Percentiles rank a stretch among this genome's conserved stretches.
phyloP scores from a whole-genome alignment of 192 early-diverging fungal species.

The Funneliformis mosseae region DNA sequence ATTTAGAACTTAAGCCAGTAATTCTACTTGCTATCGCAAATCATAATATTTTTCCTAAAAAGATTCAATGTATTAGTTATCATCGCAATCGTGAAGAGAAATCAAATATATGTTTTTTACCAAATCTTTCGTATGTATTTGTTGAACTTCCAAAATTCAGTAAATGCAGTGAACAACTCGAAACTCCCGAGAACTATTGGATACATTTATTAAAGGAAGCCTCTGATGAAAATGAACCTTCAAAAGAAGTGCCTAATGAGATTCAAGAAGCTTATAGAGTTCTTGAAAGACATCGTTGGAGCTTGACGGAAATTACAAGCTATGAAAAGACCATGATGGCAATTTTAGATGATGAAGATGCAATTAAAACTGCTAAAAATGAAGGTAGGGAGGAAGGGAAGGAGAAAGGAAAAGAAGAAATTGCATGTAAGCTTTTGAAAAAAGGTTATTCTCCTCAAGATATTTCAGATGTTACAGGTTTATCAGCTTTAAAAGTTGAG shows the following conservation, averaged over 20 bases:
- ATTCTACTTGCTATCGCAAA: slow-evolving; percentile 3
- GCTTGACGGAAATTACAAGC: background rate
- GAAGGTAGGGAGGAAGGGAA: background rate
- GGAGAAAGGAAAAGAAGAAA: background rate
- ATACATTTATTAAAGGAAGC: slow-evolving; percentile 3
- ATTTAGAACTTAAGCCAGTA: background rate
- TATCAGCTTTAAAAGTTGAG: background rate
- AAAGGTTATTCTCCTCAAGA: background rate
- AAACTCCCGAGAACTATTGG: slow-evolving; percentile 10
- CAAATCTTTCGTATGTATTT: slow-evolving; percentile 14
- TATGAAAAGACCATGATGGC: slow-evolving; percentile 6
- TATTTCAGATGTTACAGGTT: background rate
- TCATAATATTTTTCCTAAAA: slow-evolving; percentile 7
- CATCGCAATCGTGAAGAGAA: background rate
- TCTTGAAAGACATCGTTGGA: background rate
- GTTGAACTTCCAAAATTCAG: slow-evolving; percentile 1
- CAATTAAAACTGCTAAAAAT: background rate
- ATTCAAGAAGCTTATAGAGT: background rate
- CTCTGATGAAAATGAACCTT: background rate
- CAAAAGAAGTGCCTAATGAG: background rate
- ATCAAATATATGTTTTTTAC: background rate
- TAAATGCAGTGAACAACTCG: background rate
- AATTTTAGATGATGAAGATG: background rate
- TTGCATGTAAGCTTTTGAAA: background rate
- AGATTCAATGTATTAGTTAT: background rate